Evolutionary conservation across 2,329 filamentous ascomycete species (phyloP).

Genomic region (Colletotrichum sp.): DNA sequence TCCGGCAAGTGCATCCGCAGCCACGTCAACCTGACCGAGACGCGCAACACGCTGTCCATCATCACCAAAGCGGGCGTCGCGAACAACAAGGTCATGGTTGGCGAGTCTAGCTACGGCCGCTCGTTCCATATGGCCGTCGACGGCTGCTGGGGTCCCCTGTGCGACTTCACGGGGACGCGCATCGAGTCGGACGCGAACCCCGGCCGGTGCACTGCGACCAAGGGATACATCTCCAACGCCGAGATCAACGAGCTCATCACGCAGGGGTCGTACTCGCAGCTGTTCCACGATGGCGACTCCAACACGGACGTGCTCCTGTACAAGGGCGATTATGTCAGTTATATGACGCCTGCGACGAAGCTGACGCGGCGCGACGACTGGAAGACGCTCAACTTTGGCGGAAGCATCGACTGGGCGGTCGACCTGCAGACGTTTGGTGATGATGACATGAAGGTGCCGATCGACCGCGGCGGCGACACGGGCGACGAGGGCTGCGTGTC

Average conservation of each 20-base stretch:
- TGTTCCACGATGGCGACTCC: slow-evolving; percentile 14
- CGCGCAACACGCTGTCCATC: slow-evolving; percentile 35
- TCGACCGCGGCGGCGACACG: neutral
- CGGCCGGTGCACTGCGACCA: slow-evolving; percentile 26
- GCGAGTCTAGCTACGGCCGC: slow-evolving; percentile 33
- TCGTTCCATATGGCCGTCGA: slow-evolving; percentile 34
- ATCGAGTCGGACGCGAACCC: slow-evolving; percentile 26
- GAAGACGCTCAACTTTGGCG: slow-evolving; percentile 28
- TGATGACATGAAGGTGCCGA: neutral
- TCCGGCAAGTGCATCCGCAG: neutral
- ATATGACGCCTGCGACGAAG: slow-evolving; percentile 30
- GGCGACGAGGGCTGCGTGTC: slow-evolving; percentile 6
- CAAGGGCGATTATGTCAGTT: slow-evolving; percentile 22
- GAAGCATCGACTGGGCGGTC: slow-evolving; percentile 31
- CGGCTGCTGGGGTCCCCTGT: slow-evolving; percentile 28
- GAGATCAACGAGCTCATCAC: slow-evolving; percentile 30
- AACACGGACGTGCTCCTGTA: slow-evolving; percentile 28
- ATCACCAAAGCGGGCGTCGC: slow-evolving; percentile 36
- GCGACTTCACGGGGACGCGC: slow-evolving; percentile 26
- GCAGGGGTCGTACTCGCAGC: neutral
- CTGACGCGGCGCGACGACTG: slow-evolving; percentile 20
- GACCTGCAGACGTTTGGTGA: slow-evolving; percentile 1
- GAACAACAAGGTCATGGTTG: slow-evolving; percentile 32
- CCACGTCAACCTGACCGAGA: slow-evolving; percentile 41
- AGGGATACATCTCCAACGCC: slow-evolving; percentile 31